Evolutionary conservation across 805 yeast genomes (phyloP).

Genomic region (Ogataea methanolica): DNA sequence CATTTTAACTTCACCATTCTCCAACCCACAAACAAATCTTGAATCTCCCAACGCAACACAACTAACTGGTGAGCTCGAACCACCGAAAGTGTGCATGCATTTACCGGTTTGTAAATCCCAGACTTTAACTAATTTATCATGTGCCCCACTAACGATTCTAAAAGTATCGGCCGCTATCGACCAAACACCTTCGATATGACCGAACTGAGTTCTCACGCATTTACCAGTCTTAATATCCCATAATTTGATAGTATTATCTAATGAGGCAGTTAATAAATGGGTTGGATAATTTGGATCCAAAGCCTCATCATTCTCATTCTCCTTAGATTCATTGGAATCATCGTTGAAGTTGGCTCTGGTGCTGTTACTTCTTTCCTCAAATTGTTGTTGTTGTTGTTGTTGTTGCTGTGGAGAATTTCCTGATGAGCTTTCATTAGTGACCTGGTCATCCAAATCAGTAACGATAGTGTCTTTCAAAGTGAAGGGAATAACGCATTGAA

Average conservation of each 20-base stretch:
- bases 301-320: not conserved
- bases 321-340: slow-evolving; percentile 9
- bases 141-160: slow-evolving; percentile 91
- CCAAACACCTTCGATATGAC: slow-evolving; percentile 99
- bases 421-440: slow-evolving; percentile 6
- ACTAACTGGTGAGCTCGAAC: slow-evolving; percentile 52
- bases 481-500: slow-evolving; percentile 86
- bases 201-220: slow-evolving; percentile 91
- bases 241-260: slow-evolving; percentile 87
- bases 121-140: slow-evolving; percentile 81
- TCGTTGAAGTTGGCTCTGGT: slow-evolving; percentile 13
- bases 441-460: slow-evolving; percentile 24
- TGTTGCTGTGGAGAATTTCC: not conserved
- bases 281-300: slow-evolving; percentile 54
- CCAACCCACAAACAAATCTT: slow-evolving; percentile 85
- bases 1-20: slow-evolving; percentile 81
- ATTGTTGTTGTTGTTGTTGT: not conserved
- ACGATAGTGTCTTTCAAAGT: slow-evolving; percentile 58
- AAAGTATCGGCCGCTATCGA: slow-evolving; percentile 94
- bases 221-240: slow-evolving; percentile 88
- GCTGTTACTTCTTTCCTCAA: slow-evolving; percentile 24
- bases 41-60: slow-evolving; percentile 89
- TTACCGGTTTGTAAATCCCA: slow-evolving; percentile 97
- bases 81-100: slow-evolving; percentile 89
- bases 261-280: slow-evolving; percentile 78